Evolutionary conservation across 2,329 filamentous ascomycete species (phyloP).

Genomic region (Calonectria hawksworthii): DNA sequence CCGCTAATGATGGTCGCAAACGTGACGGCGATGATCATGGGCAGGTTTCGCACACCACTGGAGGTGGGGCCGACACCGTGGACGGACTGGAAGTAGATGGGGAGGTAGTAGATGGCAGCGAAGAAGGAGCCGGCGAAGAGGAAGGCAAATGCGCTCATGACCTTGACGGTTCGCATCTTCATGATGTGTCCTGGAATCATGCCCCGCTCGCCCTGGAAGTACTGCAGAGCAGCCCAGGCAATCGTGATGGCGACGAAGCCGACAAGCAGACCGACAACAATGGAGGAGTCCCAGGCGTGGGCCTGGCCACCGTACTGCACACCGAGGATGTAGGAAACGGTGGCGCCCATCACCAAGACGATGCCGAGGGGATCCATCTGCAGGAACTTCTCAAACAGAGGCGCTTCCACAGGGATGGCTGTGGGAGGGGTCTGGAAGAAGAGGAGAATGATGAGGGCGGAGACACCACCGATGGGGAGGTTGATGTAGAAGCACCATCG

Average conservation of each 20-base stretch:
- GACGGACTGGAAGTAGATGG: slow-evolving; percentile 62
- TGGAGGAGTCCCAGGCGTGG: slow-evolving; percentile 57
- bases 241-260: slow-evolving; percentile 52
- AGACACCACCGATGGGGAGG: slow-evolving; percentile 53
- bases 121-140: slow-evolving; percentile 60
- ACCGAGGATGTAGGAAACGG: slow-evolving; percentile 60
- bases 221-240: slow-evolving; percentile 55
- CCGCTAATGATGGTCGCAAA: slow-evolving; percentile 57
- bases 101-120: slow-evolving; percentile 61
- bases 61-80: slow-evolving; percentile 55
- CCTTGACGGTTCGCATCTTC: slow-evolving; percentile 53
- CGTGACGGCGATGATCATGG: slow-evolving; percentile 60
- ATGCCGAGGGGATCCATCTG: slow-evolving; percentile 64
- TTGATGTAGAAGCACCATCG: slow-evolving; percentile 59
- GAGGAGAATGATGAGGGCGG: slow-evolving; percentile 52
- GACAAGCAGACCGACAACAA: slow-evolving; percentile 60
- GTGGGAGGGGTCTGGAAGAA: slow-evolving; percentile 59
- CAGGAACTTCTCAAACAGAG: slow-evolving; percentile 59
- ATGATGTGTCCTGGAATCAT: slow-evolving; percentile 58
- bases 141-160: slow-evolving; percentile 57
- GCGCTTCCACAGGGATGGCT: slow-evolving; percentile 53
- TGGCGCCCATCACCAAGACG: slow-evolving; percentile 59
- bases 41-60: slow-evolving; percentile 60
- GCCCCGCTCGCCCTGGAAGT: slow-evolving; percentile 59
- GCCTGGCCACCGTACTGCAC: slow-evolving; percentile 63